Evolutionary conservation across 2,329 filamentous ascomycete species (phyloP).

Genomic region (Fusarium chlamydosporum): DNA sequence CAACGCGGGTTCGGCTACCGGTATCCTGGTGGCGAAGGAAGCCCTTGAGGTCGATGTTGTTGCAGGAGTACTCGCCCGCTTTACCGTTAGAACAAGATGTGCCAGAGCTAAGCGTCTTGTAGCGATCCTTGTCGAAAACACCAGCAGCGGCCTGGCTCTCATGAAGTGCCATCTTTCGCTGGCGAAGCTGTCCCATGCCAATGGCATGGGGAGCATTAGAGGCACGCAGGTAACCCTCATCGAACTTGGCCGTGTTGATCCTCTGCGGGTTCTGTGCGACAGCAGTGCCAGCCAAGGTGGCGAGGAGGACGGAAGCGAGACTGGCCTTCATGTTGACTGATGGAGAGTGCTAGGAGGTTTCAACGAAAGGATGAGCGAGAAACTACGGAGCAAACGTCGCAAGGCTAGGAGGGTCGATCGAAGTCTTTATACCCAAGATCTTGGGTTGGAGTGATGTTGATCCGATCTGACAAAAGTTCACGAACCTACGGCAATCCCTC

Average conservation of each 20-base stretch:
- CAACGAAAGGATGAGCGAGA: background rate
- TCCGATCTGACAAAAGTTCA: background rate
- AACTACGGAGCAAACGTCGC: background rate
- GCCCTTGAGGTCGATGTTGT: constrained; percentile 11
- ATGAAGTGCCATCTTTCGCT: constrained; percentile 15
- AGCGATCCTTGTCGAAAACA: constrained; percentile 27
- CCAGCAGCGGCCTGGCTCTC: constrained; percentile 1
- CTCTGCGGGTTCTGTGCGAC: constrained; percentile 12
- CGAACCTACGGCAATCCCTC: background rate
- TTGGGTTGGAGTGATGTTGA: background rate
- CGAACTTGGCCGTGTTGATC: constrained; percentile 22
- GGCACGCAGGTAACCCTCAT: constrained; percentile 22
- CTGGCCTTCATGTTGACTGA: constrained; percentile 18
- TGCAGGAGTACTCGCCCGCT: constrained; percentile 13
- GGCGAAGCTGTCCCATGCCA: constrained; percentile 18
- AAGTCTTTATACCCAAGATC: constrained; percentile 1
- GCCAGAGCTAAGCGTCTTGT: constrained; percentile 10
- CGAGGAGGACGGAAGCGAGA: constrained; percentile 15
- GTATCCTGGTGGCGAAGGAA: constrained; percentile 24
- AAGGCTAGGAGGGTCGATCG: fast-evolving
- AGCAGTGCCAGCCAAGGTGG: constrained; percentile 16
- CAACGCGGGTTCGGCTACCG: constrained; percentile 14
- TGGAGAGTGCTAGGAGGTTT: background rate
- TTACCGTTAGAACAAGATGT: constrained; percentile 9
- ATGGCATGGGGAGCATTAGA: constrained; percentile 14